Evolutionary conservation across 371 early-diverging fungal species (phyloP), one percentile per base, ranked within the genome.

Genomic region (Parasitella parasitica): DNA sequence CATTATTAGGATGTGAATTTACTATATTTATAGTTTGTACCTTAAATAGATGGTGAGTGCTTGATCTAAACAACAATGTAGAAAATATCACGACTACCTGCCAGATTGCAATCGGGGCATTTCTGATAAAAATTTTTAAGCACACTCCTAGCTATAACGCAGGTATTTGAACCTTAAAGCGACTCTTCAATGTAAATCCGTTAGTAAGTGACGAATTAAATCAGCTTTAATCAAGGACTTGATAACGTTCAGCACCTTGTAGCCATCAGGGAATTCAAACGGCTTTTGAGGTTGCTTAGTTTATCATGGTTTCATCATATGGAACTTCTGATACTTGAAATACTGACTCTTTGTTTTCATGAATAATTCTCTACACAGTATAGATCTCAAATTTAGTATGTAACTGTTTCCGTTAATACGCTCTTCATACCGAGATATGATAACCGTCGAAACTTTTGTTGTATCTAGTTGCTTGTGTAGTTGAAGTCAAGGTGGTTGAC

Each of bases 201-300:
- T n/a, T n/a, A n/a, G n/a, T n/a, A n/a, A n/a, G n/a, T n/a, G n/a
- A n/a, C n/a, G n/a, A n/a, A n/a, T n/a, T n/a, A n/a, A n/a, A n/a
- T n/a, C n/a, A n/a, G n/a, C n/a, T n/a, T n/a, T n/a, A n/a, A n/a
- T 98, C 99, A 1, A 94, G 90, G 7, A 89, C 65, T 55, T 79
- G 79, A 70, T 87, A 97, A 35, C 98, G 84, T 58, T 94, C 91
- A n/a, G 83, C 57, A 27, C 92, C 94, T 94, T 97, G 76, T 88
- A 97, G 18, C 99, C 99, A 64, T 94, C 92, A 22, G 97, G 92
- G 65, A 98, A 95, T 79, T 97, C 99, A 69, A 89, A 96, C 26
- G 91, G 78, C 65, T 89, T 91, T 62, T 86, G 83, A 30, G 91
- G 89, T 20, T 87, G 81, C 20, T 77, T n/a, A 66, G 24, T 67